Conservation (phyloP, 1,139 yeast species). For the Saccharomyces pastorianus region DNA sequence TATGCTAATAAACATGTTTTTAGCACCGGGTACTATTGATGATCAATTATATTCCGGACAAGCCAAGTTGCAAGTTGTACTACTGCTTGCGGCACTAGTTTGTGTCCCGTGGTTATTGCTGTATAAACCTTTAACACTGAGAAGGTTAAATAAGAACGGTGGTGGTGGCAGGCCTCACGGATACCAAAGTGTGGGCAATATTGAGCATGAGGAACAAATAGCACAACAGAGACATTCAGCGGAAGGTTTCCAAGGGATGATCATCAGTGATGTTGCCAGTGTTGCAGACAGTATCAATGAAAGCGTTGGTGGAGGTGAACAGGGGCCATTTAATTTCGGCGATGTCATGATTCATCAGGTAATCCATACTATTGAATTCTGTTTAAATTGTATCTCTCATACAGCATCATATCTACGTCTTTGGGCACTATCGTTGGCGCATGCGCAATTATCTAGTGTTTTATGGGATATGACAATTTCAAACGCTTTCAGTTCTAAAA, state of each 20-base stretch:
- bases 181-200: slow-evolving; percentile 20
- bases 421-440: slow-evolving; percentile 76
- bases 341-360: slow-evolving; percentile 75
- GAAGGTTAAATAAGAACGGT: slow-evolving; percentile 26
- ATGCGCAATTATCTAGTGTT: slow-evolving; percentile 67
- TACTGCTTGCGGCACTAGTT: slow-evolving; percentile 52
- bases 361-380: slow-evolving; percentile 71
- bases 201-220: slow-evolving; percentile 35
- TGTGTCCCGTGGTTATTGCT: slow-evolving; percentile 74
- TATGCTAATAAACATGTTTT: slow-evolving; percentile 75
- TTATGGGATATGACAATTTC: slow-evolving; percentile 74
- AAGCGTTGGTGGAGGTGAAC: slow-evolving; percentile 25
- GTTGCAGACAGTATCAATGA: slow-evolving; percentile 18
- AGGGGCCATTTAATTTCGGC: slow-evolving; percentile 55
- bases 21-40: slow-evolving; percentile 65
- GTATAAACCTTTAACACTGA: slow-evolving; percentile 52
- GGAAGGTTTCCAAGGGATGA: slow-evolving; percentile 31
- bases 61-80: slow-evolving; percentile 49
- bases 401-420: slow-evolving; percentile 71
- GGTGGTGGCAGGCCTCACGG: neutral
- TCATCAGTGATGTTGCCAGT: slow-evolving; percentile 23
- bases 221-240: slow-evolving; percentile 33
- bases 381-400: slow-evolving; percentile 70
- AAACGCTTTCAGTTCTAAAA: slow-evolving; percentile 40
- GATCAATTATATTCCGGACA: slow-evolving; percentile 62